A percentile compares a stretch with the other conserved stretches of the same genome.
phyloP scores from a whole-genome alignment of 2,329 filamentous ascomycete species.

The Aspergillus sp. region DNA sequence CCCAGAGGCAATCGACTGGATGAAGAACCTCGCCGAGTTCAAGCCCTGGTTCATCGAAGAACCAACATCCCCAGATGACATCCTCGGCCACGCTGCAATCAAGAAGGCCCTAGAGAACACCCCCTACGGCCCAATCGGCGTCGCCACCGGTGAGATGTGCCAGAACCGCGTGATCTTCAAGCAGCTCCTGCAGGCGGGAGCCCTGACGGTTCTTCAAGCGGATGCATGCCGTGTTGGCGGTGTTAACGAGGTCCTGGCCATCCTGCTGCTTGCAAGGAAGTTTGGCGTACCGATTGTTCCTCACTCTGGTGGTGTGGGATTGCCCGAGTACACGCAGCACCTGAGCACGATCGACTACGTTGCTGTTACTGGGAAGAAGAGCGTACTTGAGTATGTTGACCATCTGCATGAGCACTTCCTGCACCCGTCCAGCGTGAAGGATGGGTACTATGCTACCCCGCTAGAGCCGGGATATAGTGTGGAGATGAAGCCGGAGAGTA shows the following conservation, averaged over 20 bases:
- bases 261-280: slow-evolving; percentile 72
- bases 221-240: slow-evolving; percentile 88
- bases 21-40: slow-evolving; percentile 78
- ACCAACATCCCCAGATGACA: slow-evolving; percentile 85
- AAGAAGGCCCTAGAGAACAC: slow-evolving; percentile 68
- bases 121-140: slow-evolving; percentile 65
- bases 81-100: slow-evolving; percentile 83
- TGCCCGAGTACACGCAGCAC: slow-evolving; percentile 94
- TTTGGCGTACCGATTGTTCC: slow-evolving; percentile 80
- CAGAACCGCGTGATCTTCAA: slow-evolving; percentile 95
- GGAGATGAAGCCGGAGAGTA: slow-evolving; percentile 87
- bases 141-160: slow-evolving; percentile 92
- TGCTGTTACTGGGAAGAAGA: slow-evolving; percentile 76
- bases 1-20: slow-evolving; percentile 83
- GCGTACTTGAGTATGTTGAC: slow-evolving; percentile 86
- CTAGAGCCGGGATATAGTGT: slow-evolving; percentile 83
- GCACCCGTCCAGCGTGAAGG: slow-evolving; percentile 74
- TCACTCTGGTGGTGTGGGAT: slow-evolving; percentile 82
- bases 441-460: slow-evolving; percentile 86
- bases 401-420: slow-evolving; percentile 92
- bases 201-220: slow-evolving; percentile 85
- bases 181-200: slow-evolving; percentile 76
- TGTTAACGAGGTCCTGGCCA: slow-evolving; percentile 89
- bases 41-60: slow-evolving; percentile 90
- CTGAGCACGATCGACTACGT: slow-evolving; percentile 92